phyloP scores from a whole-genome alignment of 305 asterid genomes.

The Nicotiana rustica region DNA sequence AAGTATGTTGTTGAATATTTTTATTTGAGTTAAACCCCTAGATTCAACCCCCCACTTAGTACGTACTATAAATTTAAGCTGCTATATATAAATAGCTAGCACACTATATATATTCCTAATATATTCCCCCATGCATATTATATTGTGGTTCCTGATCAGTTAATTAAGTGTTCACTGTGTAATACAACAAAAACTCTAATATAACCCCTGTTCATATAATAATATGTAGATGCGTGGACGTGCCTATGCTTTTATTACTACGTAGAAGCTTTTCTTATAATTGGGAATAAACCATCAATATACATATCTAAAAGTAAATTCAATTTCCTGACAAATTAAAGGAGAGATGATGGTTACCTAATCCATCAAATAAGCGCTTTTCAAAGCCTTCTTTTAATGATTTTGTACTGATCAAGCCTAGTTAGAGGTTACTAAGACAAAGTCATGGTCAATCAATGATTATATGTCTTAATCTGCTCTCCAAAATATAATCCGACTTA shows the following conservation, averaged over 20 bases:
- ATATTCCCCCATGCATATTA: not conserved
- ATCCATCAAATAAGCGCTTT: not conserved
- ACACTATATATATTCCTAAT: constrained; percentile 1
- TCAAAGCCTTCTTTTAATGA: not conserved
- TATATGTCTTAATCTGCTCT: not conserved
- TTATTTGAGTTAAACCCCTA: constrained; percentile 11
- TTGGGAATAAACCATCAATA: not conserved
- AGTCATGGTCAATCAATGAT: constrained; percentile 4
- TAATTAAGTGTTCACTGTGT: constrained; percentile 15
- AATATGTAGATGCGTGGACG: constrained; percentile 11
- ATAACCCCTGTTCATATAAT: constrained; percentile 32
- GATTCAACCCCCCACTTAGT: constrained; percentile 29
- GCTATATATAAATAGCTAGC: constrained; percentile 24
- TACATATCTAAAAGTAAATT: not conserved
- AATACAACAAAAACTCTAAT: constrained; percentile 28
- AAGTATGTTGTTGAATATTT: constrained; percentile 22
- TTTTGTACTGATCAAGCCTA: not conserved
- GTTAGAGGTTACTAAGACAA: not conserved
- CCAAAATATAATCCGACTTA: not conserved
- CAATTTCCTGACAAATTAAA: not conserved
- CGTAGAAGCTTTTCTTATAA: not conserved
- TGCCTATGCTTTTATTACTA: not conserved
- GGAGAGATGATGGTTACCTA: not conserved
- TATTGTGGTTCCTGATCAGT: not conserved
- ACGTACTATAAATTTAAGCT: constrained; percentile 11